A percentile compares a stretch with the other conserved stretches of the same genome.
Evolutionary conservation across 2,329 filamentous ascomycete genomes (phyloP).

Genomic region (Cytospora schulzeri): DNA sequence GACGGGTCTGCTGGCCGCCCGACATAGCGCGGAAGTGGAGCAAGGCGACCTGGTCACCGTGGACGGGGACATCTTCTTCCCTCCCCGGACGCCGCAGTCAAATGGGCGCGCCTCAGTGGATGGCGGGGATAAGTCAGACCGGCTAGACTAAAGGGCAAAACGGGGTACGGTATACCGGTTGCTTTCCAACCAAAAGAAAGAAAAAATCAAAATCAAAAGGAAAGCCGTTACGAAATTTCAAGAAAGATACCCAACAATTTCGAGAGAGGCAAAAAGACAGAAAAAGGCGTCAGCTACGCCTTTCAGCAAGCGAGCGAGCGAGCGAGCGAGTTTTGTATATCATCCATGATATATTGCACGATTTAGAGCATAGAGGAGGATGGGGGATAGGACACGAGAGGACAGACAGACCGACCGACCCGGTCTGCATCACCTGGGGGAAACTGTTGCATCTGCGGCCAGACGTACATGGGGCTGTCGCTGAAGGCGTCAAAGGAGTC

Average conservation of each 20-base stretch:
- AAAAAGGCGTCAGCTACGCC: not conserved
- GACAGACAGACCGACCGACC: not conserved
- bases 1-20: constrained; percentile 48
- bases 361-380: constrained; percentile 17
- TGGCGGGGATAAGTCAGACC: constrained; percentile 26
- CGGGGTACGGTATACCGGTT: not conserved
- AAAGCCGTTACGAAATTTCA: constrained; percentile 3
- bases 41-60: constrained; percentile 41
- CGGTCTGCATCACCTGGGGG: not conserved
- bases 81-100: constrained; percentile 32
- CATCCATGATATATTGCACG: constrained; percentile 18
- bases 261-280: not conserved
- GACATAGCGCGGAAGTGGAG: constrained; percentile 38
- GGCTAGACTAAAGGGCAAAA: constrained; percentile 23
- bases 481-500: not conserved
- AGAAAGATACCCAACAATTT: constrained; percentile 21
- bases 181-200: not conserved
- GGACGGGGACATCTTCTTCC: constrained; percentile 45
- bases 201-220: not conserved
- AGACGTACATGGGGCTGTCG: not conserved
- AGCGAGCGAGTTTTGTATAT: constrained; percentile 21
- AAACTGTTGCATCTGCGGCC: not conserved
- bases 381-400: not conserved
- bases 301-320: constrained; percentile 7
- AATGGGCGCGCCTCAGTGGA: constrained; percentile 14